Evolutionary conservation across 106 monocot species (phyloP), one percentile per base, ranked within the genome.

Genomic region (Dioscorea zingiberensis): DNA sequence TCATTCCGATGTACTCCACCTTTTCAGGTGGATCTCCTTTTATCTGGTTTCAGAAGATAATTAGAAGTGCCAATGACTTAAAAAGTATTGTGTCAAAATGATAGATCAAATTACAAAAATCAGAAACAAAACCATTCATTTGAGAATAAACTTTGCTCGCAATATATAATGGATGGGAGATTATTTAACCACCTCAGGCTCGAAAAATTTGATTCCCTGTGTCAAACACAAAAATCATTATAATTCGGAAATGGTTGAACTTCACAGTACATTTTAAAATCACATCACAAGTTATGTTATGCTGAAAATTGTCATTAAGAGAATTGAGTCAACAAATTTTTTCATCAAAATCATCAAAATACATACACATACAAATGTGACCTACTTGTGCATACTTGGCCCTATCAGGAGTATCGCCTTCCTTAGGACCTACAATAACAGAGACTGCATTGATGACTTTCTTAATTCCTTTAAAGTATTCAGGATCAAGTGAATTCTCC

Each of bases 341-440:
- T 38, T 38, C 38, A 38, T 1, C 38, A 38, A 38, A 2, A 38
- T 38, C 38, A 38, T 38, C 38, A 38, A 2, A 51, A 19, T 19
- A 51, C 2, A 2, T 19, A 15, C 51, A 51, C 51, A 4, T 4
- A 51, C 51, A 51, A 51, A 51, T 51, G 15, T 51, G 19, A 67
- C 81, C 54, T 86, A 98, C 92, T 76, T 92, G 92, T 22, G 75
- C 89, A 55, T 98, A 98, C 81, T 98, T 98, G 32, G 73, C 76
- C 77, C 97, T 88, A 67, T 88, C 97, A 79, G 97, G 97, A 70
- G 97, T 98, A 77, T 92, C 97, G 18, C 97, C 97, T 86, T 98
- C 97, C 84, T 92, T 92, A 23, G 88, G 97, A 47, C 97, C 97
- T 12, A 98, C 86, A 71, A 98, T 98, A 63, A 89, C 97, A 55